Evolutionary conservation across 345 rosid species (phyloP).

Genomic region (Microcos paniculata): DNA sequence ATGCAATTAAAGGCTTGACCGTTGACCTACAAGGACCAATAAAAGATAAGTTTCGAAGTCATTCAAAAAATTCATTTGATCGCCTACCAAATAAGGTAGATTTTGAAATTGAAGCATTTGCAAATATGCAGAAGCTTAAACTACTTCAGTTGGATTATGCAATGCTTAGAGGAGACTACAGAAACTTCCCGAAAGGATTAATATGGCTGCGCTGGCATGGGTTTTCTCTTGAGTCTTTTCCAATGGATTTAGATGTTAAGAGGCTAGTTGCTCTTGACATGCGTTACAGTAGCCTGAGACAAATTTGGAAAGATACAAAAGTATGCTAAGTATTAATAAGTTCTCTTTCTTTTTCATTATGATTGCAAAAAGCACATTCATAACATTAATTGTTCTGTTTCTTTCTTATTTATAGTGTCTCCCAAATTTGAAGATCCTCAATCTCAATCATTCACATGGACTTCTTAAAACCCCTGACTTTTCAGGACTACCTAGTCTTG

Average conservation of each 20-base stretch:
- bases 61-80: background rate
- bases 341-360: too few species aligned
- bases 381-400: too few species aligned
- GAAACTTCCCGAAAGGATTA: background rate
- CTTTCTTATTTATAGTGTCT: conserved; percentile 6
- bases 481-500: conserved; percentile 18
- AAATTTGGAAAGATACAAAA: background rate
- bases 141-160: conserved; percentile 14
- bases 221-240: background rate
- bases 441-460: too few species aligned
- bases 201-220: conserved; percentile 22
- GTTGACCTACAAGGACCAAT: background rate
- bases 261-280: conserved; percentile 1
- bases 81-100: background rate
- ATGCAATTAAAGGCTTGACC: conserved; percentile 7
- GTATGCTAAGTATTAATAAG: background rate
- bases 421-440: conserved; percentile 3
- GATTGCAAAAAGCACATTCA: too few species aligned
- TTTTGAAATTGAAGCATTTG: conserved; percentile 14
- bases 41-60: background rate
- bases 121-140: conserved; percentile 9
- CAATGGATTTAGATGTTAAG: background rate
- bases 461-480: background rate
- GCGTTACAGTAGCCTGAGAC: background rate
- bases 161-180: conserved; percentile 5